phyloP scores from a whole-genome alignment of 2,329 filamentous ascomycete species.

The Ophiostoma angusticollis region DNA sequence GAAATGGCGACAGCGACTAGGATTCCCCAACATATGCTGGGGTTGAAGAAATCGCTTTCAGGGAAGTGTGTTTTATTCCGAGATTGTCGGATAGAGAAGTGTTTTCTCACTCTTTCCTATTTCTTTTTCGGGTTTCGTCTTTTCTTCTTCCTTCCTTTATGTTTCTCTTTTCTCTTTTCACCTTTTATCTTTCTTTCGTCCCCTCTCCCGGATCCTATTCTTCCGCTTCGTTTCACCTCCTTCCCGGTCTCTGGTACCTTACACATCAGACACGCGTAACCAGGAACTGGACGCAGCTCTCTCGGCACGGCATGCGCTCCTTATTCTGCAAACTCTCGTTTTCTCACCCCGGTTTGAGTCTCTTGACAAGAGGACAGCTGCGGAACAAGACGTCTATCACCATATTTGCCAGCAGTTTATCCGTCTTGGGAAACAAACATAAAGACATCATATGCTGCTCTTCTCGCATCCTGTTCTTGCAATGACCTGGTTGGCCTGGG shows the following conservation, averaged over 20 bases:
- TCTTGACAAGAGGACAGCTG: too few relatives aligned
- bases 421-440: slow-evolving; percentile 6
- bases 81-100: too few relatives aligned
- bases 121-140: neutral
- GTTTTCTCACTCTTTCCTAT: neutral
- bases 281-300: too few relatives aligned
- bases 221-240: neutral
- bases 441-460: neutral
- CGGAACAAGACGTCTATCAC: too few relatives aligned
- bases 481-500: slow-evolving; percentile 2
- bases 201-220: too few relatives aligned
- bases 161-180: neutral
- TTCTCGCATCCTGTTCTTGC: neutral
- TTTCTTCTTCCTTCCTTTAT: neutral
- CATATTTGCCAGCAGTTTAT: neutral
- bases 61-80: too few relatives aligned
- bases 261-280: too few relatives aligned
- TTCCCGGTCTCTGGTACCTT: slow-evolving; percentile 3
- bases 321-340: too few relatives aligned
- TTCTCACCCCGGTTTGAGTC: too few relatives aligned
- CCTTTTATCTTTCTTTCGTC: neutral
- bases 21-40: slow-evolving; percentile 6
- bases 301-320: too few relatives aligned
- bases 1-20: neutral
- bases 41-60: too few relatives aligned